These are phyloP conservation scores for Porosira glacialis DNA, from an alignment of 352 stramenopile species.

Conservation along the genomic window DNA sequence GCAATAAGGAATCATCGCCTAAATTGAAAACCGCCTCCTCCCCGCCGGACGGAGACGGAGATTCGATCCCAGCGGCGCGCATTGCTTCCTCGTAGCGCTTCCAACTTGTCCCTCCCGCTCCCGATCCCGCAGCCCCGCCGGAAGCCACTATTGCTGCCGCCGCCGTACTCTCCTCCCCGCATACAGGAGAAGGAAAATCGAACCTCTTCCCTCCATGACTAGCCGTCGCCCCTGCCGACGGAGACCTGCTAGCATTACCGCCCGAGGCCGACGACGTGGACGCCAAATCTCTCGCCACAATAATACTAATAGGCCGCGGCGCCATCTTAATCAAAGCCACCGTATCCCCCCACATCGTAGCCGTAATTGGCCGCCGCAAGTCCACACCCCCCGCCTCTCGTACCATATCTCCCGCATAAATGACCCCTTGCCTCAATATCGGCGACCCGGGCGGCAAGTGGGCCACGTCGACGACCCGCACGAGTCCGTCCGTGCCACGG, in stretches of 20 bases:
- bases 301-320: slow-evolving; percentile 62
- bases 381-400: slow-evolving; percentile 74
- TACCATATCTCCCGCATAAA: slow-evolving; percentile 70
- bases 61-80: too few species aligned
- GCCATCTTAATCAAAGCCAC: slow-evolving; percentile 78
- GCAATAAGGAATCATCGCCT: too few species aligned
- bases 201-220: background rate
- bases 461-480: slow-evolving; percentile 69
- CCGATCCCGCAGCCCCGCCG: too few species aligned
- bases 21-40: too few species aligned
- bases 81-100: too few species aligned
- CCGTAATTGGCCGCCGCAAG: slow-evolving; percentile 72
- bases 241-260: slow-evolving; percentile 1
- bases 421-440: slow-evolving; percentile 64
- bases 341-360: slow-evolving; percentile 79
- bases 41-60: too few species aligned
- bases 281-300: slow-evolving; percentile 68
- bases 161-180: too few species aligned
- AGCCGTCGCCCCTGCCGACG: too few species aligned
- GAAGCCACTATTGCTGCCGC: too few species aligned
- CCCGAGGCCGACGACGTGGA: background rate
- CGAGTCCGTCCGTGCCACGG: slow-evolving; percentile 70
- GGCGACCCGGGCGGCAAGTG: slow-evolving; percentile 54
- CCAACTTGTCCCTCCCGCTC: too few species aligned
- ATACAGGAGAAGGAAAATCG: too few species aligned